Conservation (phyloP, 345 rosid species). For the Eucalyptus microcorys region DNA sequence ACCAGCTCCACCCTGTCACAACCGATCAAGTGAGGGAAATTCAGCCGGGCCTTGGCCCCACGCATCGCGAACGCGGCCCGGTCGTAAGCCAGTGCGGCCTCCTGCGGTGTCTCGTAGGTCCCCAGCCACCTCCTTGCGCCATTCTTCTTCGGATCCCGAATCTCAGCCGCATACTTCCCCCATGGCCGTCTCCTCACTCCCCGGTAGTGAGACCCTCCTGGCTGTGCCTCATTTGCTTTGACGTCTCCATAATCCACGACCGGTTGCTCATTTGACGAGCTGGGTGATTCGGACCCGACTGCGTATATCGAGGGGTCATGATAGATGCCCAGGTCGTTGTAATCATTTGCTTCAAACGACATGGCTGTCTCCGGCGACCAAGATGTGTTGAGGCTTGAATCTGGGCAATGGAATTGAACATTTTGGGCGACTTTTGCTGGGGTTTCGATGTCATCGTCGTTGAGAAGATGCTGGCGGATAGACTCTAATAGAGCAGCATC, state of each 20-base stretch:
- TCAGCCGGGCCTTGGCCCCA: not conserved
- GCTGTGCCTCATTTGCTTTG: not conserved
- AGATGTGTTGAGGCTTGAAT: not conserved
- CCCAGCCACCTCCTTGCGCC: slow-evolving; percentile 69
- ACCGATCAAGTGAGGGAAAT: not conserved
- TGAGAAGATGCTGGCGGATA: not conserved
- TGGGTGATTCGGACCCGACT: not conserved
- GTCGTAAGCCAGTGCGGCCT: slow-evolving; percentile 15
- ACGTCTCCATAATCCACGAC: not conserved
- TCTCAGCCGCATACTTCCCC: slow-evolving; percentile 81
- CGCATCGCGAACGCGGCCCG: not conserved
- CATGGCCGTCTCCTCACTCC: slow-evolving; percentile 33
- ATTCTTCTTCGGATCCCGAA: slow-evolving; percentile 53
- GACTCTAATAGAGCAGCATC: not conserved
- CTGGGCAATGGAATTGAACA: not conserved
- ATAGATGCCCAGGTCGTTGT: not conserved
- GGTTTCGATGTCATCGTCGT: not conserved
- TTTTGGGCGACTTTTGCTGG: not conserved
- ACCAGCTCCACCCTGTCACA: not conserved
- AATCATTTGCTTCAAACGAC: not conserved
- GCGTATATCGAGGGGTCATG: not conserved
- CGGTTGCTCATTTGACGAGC: not conserved
- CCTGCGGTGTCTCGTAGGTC: slow-evolving; percentile 50
- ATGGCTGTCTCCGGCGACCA: not conserved
- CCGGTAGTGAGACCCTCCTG: not conserved